Evolutionary conservation across 2,329 filamentous ascomycete genomes (phyloP), one percentile per base, ranked within the genome.

Genomic region (Alternaria ethzedia): DNA sequence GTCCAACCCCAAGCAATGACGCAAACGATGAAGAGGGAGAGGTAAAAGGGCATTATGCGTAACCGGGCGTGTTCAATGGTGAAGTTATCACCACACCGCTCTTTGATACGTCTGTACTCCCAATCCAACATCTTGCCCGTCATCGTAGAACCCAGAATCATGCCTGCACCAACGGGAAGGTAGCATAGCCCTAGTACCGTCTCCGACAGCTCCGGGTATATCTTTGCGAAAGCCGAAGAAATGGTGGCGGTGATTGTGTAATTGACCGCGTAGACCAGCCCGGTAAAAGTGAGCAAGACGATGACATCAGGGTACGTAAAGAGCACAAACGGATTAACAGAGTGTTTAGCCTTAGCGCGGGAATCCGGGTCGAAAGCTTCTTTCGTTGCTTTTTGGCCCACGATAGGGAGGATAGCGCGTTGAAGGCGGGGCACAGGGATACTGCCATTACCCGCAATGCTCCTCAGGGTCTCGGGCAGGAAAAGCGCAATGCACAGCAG

Each of bases 151-250:
- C 86, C 86, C 3, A 86, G 70, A 66, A 88, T 86, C 17, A 83
- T 86, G 0, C 86, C 86, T 0, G 82, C 81, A 0, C 87, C 87
- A 23, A 87, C 87, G 21, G 85, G 84, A 2, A 88, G 82, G 61
- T 87, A 88, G 0, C 83, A 75, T 0, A 76, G 63, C 3, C 74
- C 74, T 1, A 74, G 63, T 1, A 68, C 71, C 5, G 72, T 72
- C 43, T 75, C 64, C 1, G 73, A 75, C 5, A 76, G 62, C 2
- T 66, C 8, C 0, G 70, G 73, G 36, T 76, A 75, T 17, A 75
- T 70, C 17, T 58, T 64, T 0, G 73, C 59, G 26, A 75, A 76
- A 1, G 73, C 41, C 2, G 73, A 73, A 3, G 73, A 75, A 13
- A 76, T 75, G 10, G 73, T 75, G 10, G 73, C 74, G 2, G 74